phyloP scores from a whole-genome alignment of 306 rosid species.

The Vigna radiata region DNA sequence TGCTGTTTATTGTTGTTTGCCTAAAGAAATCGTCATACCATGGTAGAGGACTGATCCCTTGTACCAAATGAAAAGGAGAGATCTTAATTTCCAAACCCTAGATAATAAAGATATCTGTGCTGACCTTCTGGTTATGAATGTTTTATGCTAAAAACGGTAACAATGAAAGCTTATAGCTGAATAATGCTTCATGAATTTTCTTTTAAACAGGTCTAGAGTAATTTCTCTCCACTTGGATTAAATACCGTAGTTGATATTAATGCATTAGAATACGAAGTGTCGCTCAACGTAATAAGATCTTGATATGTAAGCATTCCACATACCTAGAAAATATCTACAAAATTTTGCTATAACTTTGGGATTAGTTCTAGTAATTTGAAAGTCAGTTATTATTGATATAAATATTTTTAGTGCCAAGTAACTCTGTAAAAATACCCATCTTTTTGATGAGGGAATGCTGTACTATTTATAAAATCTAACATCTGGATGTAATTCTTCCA shows the following conservation, averaged over 20 bases:
- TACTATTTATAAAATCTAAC: neutral
- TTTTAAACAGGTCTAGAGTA: conserved; percentile 23
- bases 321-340: conserved; percentile 35
- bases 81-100: conserved; percentile 38
- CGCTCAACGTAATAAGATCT: conserved; percentile 22
- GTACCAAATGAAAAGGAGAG: conserved; percentile 4
- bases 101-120: conserved; percentile 10
- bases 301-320: conserved; percentile 6
- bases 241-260: conserved; percentile 34
- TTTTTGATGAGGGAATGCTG: neutral
- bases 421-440: conserved; percentile 19
- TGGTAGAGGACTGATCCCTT: conserved; percentile 1
- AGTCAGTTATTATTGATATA: neutral
- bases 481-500: conserved; percentile 23
- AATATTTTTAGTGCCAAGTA: conserved; percentile 1
- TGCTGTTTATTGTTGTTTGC: conserved; percentile 25
- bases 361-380: conserved; percentile 22
- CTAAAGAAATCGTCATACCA: conserved; percentile 17
- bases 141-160: conserved; percentile 18
- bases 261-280: conserved; percentile 11
- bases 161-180: conserved; percentile 9
- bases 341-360: neutral
- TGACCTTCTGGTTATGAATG: conserved; percentile 23
- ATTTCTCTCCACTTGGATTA: conserved; percentile 13
- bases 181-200: conserved; percentile 7